Conservation (phyloP, 192 early-diverging fungal genomes). For the Funneliformis mosseae region DNA sequence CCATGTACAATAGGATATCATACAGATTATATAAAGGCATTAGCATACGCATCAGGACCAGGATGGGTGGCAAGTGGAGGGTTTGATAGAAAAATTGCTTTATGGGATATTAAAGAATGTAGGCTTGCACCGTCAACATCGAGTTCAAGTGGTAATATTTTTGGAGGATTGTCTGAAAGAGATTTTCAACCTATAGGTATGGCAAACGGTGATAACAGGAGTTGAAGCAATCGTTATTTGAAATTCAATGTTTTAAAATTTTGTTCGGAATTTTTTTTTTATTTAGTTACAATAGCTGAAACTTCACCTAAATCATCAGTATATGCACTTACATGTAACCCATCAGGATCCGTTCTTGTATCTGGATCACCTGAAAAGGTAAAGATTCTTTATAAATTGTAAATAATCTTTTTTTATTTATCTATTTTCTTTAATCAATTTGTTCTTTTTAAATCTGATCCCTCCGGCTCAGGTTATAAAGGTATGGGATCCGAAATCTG, state of each 20-base stretch:
- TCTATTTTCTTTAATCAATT: background rate
- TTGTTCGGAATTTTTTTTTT: background rate
- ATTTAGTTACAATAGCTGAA: constrained; percentile 50
- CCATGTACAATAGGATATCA: constrained; percentile 77
- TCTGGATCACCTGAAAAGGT: constrained; percentile 93
- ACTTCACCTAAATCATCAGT: constrained; percentile 69
- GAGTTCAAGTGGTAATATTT: background rate
- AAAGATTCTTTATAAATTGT: constrained; percentile 15
- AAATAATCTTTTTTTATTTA: background rate
- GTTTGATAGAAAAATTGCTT: constrained; percentile 80
- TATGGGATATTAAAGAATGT: constrained; percentile 87
- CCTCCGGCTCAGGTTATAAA: constrained; percentile 61
- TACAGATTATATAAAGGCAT: constrained; percentile 87
- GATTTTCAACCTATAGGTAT: constrained; percentile 27
- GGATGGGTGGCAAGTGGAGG: constrained; percentile 89
- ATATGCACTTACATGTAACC: constrained; percentile 85
- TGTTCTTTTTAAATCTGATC: background rate
- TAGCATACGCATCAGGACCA: constrained; percentile 73
- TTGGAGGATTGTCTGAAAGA: constrained; percentile 8
- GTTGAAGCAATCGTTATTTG: background rate
- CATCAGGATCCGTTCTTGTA: constrained; percentile 76
- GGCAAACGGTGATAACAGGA: background rate
- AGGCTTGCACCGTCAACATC: constrained; percentile 25
- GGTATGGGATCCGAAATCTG: constrained; percentile 86
- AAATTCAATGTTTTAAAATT: background rate